phyloP scores from a whole-genome alignment of 345 rosid genomes.

The Hevea brasiliensis region DNA sequence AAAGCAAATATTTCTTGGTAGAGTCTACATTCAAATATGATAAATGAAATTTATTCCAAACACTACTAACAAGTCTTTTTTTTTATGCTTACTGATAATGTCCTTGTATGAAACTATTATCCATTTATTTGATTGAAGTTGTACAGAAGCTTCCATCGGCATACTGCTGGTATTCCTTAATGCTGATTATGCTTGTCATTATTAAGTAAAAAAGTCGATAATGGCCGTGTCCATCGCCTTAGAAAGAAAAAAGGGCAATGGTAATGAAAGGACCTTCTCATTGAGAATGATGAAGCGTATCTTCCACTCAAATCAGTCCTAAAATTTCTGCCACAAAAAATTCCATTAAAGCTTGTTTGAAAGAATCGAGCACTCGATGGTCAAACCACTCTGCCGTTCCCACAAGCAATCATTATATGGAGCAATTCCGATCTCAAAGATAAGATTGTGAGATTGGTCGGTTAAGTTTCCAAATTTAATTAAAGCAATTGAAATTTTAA shows the following conservation, averaged over 20 bases:
- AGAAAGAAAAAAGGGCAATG: neutral
- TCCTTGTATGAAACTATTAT: too few species aligned
- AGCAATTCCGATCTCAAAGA: too few species aligned
- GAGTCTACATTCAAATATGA: too few species aligned
- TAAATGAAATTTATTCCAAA: too few species aligned
- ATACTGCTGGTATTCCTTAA: neutral
- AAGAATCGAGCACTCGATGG: conserved; percentile 16
- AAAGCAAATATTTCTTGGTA: too few species aligned
- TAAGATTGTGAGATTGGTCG: too few species aligned
- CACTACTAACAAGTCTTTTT: too few species aligned
- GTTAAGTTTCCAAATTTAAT: too few species aligned
- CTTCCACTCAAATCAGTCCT: conserved; percentile 22
- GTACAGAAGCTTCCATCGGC: conserved; percentile 13
- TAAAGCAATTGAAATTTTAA: too few species aligned
- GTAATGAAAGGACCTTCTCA: conserved; percentile 5
- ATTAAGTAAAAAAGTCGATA: neutral
- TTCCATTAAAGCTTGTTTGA: conserved; percentile 13
- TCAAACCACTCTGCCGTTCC: conserved; percentile 33
- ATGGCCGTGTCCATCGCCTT: neutral
- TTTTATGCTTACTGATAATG: too few species aligned
- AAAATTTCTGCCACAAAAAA: conserved; percentile 24
- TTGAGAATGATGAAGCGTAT: conserved; percentile 21
- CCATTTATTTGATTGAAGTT: neutral
- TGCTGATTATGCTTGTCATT: conserved; percentile 14
- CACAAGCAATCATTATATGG: conserved; percentile 34